These are phyloP conservation scores for Colletotrichum karsti DNA, from an alignment of 2,329 filamentous ascomycete genomes.

Conservation along the genomic window DNA sequence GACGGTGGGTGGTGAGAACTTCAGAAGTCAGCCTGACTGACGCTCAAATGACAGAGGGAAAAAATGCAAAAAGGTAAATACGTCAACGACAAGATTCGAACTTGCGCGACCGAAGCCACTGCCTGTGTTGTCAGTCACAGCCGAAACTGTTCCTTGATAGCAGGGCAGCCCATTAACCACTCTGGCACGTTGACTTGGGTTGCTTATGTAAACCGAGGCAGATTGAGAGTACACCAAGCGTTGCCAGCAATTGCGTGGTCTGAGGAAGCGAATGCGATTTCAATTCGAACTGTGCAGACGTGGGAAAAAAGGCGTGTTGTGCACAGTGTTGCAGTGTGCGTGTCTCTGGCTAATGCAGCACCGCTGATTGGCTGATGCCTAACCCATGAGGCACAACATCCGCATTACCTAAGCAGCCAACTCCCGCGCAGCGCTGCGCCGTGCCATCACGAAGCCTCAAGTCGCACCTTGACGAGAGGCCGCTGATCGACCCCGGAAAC, in stretches of 20 bases:
- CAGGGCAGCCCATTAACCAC: constrained; percentile 30
- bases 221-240: not conserved
- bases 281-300: not conserved
- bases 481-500: not conserved
- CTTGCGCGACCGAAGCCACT: constrained; percentile 30
- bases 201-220: not conserved
- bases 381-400: not conserved
- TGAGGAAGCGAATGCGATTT: accelerated
- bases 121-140: not conserved
- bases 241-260: accelerated
- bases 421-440: not conserved
- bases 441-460: not conserved
- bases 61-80: not conserved
- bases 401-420: constrained; percentile 15
- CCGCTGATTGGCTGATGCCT: constrained; percentile 4
- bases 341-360: not conserved
- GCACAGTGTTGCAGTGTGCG: not conserved
- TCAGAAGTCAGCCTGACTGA: no score
- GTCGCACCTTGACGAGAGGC: not conserved
- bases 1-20: no score
- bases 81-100: constrained; percentile 30
- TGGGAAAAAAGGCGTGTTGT: accelerated
- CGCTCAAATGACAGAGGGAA: no score
- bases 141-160: not conserved
- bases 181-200: constrained; percentile 26